These are phyloP conservation scores for Lichtheimia ornata DNA, from an alignment of 371 early-diverging fungal species.

Conservation along the genomic window DNA sequence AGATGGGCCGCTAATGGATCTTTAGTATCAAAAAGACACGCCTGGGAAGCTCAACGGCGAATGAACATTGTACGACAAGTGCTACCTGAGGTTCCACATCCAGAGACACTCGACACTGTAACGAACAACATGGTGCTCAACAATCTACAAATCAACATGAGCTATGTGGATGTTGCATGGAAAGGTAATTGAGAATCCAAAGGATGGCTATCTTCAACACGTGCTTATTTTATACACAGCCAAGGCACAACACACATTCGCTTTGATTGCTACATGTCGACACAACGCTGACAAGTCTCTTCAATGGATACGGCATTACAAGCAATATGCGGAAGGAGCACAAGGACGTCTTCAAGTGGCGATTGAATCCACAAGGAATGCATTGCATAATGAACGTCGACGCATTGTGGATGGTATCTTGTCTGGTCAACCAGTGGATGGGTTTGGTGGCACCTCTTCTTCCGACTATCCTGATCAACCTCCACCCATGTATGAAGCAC, in stretches of 20 bases:
- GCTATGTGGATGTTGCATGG: slow-evolving; percentile 39
- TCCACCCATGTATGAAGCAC: slow-evolving; percentile 25
- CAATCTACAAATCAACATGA: slow-evolving; percentile 24
- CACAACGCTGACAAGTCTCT: slow-evolving; percentile 16
- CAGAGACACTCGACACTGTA: slow-evolving; percentile 38
- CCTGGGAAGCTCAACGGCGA: slow-evolving; percentile 35
- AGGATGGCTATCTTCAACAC: background rate
- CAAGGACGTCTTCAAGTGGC: slow-evolving; percentile 17
- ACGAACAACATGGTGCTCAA: slow-evolving; percentile 33
- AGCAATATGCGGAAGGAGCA: slow-evolving; percentile 22
- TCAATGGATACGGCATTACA: slow-evolving; percentile 23
- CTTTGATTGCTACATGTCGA: slow-evolving; percentile 12
- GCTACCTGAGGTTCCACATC: slow-evolving; percentile 46
- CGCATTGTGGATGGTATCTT: slow-evolving; percentile 21
- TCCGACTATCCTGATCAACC: slow-evolving; percentile 4
- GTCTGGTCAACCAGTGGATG: slow-evolving; percentile 13
- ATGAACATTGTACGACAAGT: slow-evolving; percentile 34
- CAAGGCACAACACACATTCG: slow-evolving; percentile 18
- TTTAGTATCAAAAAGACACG: slow-evolving; percentile 11
- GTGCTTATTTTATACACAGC: slow-evolving; percentile 7
- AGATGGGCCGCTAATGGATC: background rate
- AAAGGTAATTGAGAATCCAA: slow-evolving; percentile 22
- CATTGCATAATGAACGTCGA: slow-evolving; percentile 20
- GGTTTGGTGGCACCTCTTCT: background rate
- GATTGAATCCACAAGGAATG: slow-evolving; percentile 12